These are phyloP conservation scores for Quercus gilva DNA, from an alignment of 306 rosid species.

Conservation along the genomic window DNA sequence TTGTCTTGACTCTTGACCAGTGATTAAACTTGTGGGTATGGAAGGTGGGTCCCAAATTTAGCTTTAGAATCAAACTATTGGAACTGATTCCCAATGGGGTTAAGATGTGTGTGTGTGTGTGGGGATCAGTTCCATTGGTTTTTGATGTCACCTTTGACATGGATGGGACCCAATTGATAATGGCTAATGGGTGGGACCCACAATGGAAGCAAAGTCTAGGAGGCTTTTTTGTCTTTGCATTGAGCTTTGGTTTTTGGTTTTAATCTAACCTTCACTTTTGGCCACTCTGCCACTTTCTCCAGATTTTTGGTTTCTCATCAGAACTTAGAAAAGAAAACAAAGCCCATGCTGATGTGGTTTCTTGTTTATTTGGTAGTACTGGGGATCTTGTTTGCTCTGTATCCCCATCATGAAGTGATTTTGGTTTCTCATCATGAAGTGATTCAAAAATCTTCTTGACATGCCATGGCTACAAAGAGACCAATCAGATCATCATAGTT, in stretches of 20 bases:
- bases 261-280: background rate
- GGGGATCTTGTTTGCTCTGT: background rate
- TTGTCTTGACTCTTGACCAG: background rate
- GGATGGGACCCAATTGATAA: background rate
- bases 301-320: background rate
- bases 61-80: constrained; percentile 1
- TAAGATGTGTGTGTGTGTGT: background rate
- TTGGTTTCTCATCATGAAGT: too few species aligned
- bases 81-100: background rate
- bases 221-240: background rate
- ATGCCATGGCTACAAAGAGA: background rate
- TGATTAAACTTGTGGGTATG: background rate
- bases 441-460: background rate
- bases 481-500: background rate
- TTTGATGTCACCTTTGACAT: constrained; percentile 9
- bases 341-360: too few species aligned
- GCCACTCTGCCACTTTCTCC: background rate
- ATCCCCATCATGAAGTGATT: background rate
- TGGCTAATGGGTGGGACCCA: background rate
- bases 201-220: background rate
- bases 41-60: background rate
- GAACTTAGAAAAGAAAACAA: background rate
- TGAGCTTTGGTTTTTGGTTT: background rate
- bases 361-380: background rate
- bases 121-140: background rate